Evolutionary conservation across 192 early-diverging fungal genomes (phyloP).

Genomic region (Chytriomyces hyalinus): DNA sequence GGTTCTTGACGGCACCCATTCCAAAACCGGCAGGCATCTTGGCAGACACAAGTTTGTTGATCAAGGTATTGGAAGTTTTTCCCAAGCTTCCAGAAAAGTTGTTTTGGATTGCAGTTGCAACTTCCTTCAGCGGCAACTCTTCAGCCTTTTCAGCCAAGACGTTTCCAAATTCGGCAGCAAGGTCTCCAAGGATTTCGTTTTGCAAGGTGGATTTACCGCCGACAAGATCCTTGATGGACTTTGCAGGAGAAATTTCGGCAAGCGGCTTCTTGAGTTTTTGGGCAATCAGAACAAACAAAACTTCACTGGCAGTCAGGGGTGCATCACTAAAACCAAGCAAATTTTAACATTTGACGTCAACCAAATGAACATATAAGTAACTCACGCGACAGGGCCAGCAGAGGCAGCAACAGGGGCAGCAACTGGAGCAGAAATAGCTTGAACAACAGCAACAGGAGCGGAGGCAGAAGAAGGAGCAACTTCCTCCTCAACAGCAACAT

Average conservation of each 20-base stretch:
- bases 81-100: slow-evolving; percentile 75
- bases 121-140: slow-evolving; percentile 84
- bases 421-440: slow-evolving; percentile 55
- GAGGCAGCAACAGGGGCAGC: slow-evolving; percentile 59
- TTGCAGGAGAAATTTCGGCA: slow-evolving; percentile 71
- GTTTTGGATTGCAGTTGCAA: slow-evolving; percentile 68
- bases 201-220: slow-evolving; percentile 95
- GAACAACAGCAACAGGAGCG: too few relatives aligned
- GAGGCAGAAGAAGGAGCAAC: slow-evolving; percentile 51
- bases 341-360: neutral
- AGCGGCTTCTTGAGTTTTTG: slow-evolving; percentile 89
- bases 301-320: slow-evolving; percentile 81
- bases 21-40: slow-evolving; percentile 95
- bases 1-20: slow-evolving; percentile 75
- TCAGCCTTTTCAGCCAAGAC: slow-evolving; percentile 88
- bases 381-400: slow-evolving; percentile 47
- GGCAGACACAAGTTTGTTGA: slow-evolving; percentile 79
- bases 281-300: slow-evolving; percentile 82
- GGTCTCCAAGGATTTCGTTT: slow-evolving; percentile 95
- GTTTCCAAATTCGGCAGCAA: slow-evolving; percentile 88
- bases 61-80: slow-evolving; percentile 75
- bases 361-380: slow-evolving; percentile 14
- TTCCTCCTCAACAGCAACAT: slow-evolving; percentile 57
- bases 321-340: slow-evolving; percentile 55
- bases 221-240: slow-evolving; percentile 92